Evolutionary conservation across 192 early-diverging fungal genomes (phyloP).

Genomic region (Spizellomyces sp.): DNA sequence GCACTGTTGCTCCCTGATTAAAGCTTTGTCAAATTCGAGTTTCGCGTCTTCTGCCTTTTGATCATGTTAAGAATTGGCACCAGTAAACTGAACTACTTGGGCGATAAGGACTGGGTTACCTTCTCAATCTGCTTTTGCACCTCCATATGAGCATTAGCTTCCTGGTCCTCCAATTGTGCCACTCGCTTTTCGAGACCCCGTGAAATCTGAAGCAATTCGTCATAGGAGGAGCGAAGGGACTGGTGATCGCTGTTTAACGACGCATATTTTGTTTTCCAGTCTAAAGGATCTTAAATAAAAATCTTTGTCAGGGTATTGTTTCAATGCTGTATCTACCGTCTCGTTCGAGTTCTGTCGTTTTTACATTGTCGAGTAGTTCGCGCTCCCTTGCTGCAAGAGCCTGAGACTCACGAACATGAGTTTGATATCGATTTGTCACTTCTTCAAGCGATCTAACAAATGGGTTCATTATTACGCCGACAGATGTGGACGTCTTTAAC

Average conservation of each 20-base stretch:
- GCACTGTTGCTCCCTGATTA: slow-evolving; percentile 41
- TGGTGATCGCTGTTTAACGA: slow-evolving; percentile 13
- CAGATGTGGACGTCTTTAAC: no score
- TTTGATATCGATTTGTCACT: slow-evolving; percentile 43
- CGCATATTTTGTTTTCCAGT: slow-evolving; percentile 16
- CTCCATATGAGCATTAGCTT: slow-evolving; percentile 9
- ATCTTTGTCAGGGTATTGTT: not conserved
- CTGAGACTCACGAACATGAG: slow-evolving; percentile 39
- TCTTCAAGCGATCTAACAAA: slow-evolving; percentile 36
- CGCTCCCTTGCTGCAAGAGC: slow-evolving; percentile 35
- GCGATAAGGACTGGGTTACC: not conserved
- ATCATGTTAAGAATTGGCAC: not conserved
- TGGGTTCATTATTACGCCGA: no score
- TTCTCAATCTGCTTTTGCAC: slow-evolving; percentile 17
- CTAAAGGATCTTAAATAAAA: not conserved
- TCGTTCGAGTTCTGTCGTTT: slow-evolving; percentile 34
- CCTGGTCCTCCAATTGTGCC: slow-evolving; percentile 27
- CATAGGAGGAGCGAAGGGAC: slow-evolving; percentile 14
- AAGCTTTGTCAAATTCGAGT: slow-evolving; percentile 44
- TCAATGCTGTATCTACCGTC: slow-evolving; percentile 28
- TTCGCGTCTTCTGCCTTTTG: slow-evolving; percentile 38
- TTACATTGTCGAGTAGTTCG: slow-evolving; percentile 38
- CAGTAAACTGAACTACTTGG: not conserved
- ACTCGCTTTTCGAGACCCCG: slow-evolving; percentile 20
- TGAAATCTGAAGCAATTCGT: slow-evolving; percentile 23